Conservation (phyloP, 2,329 filamentous ascomycete species). For the Exophiala sp. region DNA sequence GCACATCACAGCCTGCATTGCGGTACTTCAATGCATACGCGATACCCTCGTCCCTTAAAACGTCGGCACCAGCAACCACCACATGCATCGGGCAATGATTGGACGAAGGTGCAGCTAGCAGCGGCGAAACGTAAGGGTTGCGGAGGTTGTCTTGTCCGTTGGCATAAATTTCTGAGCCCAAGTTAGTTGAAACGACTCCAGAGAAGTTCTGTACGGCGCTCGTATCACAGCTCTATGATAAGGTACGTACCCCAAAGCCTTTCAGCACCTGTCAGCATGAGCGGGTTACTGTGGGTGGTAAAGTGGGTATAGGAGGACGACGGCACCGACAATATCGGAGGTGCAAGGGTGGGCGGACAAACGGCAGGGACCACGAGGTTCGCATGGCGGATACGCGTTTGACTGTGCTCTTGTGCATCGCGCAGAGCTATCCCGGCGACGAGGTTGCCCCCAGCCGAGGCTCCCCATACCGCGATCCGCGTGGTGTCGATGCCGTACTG, state of each 20-base stretch:
- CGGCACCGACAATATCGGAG: too few relatives aligned
- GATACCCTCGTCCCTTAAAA: conserved; percentile 5
- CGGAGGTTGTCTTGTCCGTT: neutral
- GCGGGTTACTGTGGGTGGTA: too few relatives aligned
- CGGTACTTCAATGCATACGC: conserved; percentile 10
- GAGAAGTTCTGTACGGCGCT: neutral
- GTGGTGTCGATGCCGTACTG: conserved; percentile 55
- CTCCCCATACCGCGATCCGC: conserved; percentile 57
- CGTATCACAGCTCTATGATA: neutral
- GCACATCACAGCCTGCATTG: conserved; percentile 2
- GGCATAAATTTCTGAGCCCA: conserved; percentile 1
- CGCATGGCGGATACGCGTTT: conserved; percentile 30
- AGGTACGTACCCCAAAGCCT: neutral
- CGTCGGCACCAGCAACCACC: conserved; percentile 11
- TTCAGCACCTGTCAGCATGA: too few relatives aligned
- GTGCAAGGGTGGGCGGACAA: conserved; percentile 29
- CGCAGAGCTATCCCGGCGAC: conserved; percentile 52
- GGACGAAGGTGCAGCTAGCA: neutral
- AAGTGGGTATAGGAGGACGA: too few relatives aligned
- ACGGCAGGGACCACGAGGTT: conserved; percentile 39
- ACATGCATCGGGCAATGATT: conserved; percentile 7
- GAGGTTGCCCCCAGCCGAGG: conserved; percentile 62
- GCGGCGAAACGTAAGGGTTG: conserved; percentile 8
- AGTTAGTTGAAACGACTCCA: neutral
- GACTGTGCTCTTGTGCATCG: conserved; percentile 17